phyloP scores from a whole-genome alignment of 352 stramenopile species.

The Pythium dissimile region DNA sequence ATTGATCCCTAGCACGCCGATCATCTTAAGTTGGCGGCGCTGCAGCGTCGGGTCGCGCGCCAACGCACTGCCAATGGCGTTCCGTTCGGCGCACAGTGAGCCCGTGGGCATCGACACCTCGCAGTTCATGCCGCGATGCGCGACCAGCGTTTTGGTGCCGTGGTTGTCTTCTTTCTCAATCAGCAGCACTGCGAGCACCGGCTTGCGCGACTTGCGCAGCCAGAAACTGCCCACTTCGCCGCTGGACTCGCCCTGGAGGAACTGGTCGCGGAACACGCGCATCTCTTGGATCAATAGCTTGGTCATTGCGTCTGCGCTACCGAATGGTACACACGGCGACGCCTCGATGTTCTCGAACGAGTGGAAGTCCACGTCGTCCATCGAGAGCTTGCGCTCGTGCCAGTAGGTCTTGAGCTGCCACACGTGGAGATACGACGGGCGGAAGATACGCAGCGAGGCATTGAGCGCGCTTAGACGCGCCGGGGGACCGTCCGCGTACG shows the following conservation, averaged over 20 bases:
- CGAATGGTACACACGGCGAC: constrained; percentile 82
- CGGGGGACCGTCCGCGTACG: constrained; percentile 95
- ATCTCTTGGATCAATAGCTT: constrained; percentile 93
- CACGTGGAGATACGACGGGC: constrained; percentile 96
- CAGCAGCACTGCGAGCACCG: constrained; percentile 96
- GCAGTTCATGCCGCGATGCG: constrained; percentile 98
- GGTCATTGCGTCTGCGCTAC: constrained; percentile 79
- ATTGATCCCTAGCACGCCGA: constrained; percentile 93
- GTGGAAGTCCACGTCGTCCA: constrained; percentile 96
- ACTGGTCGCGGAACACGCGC: constrained; percentile 78
- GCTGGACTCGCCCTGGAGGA: constrained; percentile 60
- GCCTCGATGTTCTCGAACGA: constrained; percentile 98
- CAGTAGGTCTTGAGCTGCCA: constrained; percentile 99
- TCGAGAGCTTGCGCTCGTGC: constrained; percentile 94
- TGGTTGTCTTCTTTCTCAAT: constrained; percentile 82
- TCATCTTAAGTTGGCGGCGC: constrained; percentile 91
- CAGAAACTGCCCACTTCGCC: constrained; percentile 95
- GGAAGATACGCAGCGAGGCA: constrained; percentile 92
- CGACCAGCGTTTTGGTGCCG: constrained; percentile 45
- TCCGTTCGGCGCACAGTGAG: constrained; percentile 96
- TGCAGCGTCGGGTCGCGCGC: constrained; percentile 91
- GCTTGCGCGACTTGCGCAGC: constrained; percentile 97
- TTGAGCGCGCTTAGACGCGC: constrained; percentile 96
- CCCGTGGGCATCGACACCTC: constrained; percentile 97
- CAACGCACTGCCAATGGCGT: constrained; percentile 97